phyloP scores from a whole-genome alignment of 768 basidiomycete genomes.

The Termitomyces sp. region DNA sequence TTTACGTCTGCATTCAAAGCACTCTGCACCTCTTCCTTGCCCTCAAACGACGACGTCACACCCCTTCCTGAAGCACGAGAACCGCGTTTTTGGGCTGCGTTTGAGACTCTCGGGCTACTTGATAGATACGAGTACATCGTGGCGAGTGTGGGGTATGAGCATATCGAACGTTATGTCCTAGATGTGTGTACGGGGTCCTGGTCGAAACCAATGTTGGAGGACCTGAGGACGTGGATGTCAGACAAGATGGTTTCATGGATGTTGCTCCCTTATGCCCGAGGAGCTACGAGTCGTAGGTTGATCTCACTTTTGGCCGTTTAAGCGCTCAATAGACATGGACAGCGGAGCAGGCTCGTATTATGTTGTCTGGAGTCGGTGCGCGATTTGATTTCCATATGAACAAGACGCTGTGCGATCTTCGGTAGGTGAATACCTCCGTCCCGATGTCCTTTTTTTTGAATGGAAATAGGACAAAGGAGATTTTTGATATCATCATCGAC shows the following conservation, averaged over 20 bases:
- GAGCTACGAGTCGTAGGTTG: constrained; percentile 47
- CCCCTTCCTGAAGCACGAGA: constrained; percentile 16
- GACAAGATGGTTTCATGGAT: constrained; percentile 83
- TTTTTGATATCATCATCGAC: constrained; percentile 95
- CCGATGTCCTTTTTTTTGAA: neutral
- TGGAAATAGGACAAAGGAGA: constrained; percentile 57
- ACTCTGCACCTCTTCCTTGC: constrained; percentile 56
- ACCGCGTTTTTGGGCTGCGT: constrained; percentile 45
- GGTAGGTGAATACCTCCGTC: constrained; percentile 38
- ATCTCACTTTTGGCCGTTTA: constrained; percentile 1
- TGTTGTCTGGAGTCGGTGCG: constrained; percentile 74
- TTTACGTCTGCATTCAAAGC: constrained; percentile 66
- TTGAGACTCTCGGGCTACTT: constrained; percentile 68
- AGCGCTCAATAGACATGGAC: constrained; percentile 2
- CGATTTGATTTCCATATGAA: constrained; percentile 91
- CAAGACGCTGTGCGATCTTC: constrained; percentile 81
- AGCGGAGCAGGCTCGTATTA: constrained; percentile 67
- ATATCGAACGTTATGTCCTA: constrained; percentile 71
- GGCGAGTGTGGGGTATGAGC: constrained; percentile 78
- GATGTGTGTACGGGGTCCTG: constrained; percentile 64
- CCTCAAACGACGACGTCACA: constrained; percentile 21
- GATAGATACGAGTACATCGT: constrained; percentile 83
- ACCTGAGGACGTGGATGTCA: constrained; percentile 71
- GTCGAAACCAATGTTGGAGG: constrained; percentile 57
- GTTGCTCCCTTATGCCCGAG: constrained; percentile 69